Evolutionary conservation across 495 filamentous ascomycete species (phyloP), one percentile per base, ranked within the genome.

Genomic region (Sordaria brevicollis): DNA sequence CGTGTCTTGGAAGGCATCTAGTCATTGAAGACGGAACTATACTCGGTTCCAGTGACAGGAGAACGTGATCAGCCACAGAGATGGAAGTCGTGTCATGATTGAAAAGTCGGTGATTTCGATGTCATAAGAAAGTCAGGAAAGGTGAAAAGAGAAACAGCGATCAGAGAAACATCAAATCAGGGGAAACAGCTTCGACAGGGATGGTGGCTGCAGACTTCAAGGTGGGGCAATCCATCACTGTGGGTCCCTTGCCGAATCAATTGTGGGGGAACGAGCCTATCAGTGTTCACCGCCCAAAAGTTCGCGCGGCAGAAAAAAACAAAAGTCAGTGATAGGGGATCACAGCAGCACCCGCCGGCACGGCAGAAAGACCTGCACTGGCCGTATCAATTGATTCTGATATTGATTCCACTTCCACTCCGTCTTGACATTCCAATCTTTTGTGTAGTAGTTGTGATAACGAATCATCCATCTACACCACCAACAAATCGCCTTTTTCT

Each of bases 221-320:
- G 25, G 49, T 62, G 49, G 25, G 49, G 25, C 13, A 62, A 31
- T 62, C 49, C 49, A 62, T 62, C 33, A 13, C 0, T 21, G 49
- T 31, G 25, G 49, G 25, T 2, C 35, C 49, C 49, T n/a, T 31
- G 49, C 49, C 49, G 5, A 62, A 62, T 62, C 49, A 62, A 62
- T 62, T 77, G 69, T 36, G 69, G 62, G 62, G 62, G 65, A 66
- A 57, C n/a, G 6, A 49, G 31, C 37, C 66, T 62, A 62, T 62
- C 49, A 62, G 25, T 34, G 21, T 9, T 37, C 65, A 70, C 69
- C 69, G 69, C 69, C 69, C 69, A 70, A 70, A 70, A 70, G 35
- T 70, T 66, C 69, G 29, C 69, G 49, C 69, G 69, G 69, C 69
- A 70, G 43, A 70, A 70, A 70, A 31, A 66, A 70, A 49, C 62